Evolutionary conservation across 169 alveolate species (phyloP).

Genomic region (Neospora caninum): DNA sequence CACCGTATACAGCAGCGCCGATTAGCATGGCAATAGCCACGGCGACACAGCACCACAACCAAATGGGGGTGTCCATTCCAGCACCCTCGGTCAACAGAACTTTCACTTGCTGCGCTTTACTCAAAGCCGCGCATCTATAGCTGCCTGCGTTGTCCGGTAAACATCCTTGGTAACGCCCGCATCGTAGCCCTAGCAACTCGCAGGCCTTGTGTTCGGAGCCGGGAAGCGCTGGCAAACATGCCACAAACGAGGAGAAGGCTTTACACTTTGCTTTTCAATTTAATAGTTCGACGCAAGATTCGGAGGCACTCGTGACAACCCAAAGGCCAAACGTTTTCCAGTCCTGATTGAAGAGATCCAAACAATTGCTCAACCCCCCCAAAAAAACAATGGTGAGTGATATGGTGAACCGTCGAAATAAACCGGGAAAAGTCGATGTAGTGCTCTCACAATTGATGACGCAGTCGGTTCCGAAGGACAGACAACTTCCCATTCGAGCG

Average conservation of each 20-base stretch:
- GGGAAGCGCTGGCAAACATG: constrained; percentile 29
- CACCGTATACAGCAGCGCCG: neutral
- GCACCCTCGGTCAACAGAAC: constrained; percentile 45
- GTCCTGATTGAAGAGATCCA: neutral
- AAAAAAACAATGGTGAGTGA: neutral
- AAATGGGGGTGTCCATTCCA: constrained; percentile 51
- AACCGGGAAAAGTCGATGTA: no score
- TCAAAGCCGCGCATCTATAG: constrained; percentile 45
- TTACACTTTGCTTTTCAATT: no score
- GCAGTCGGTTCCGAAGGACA: no score
- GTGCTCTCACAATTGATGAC: no score
- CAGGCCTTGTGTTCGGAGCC: constrained; percentile 57
- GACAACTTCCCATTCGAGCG: no score
- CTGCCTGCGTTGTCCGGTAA: constrained; percentile 39
- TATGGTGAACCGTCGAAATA: neutral
- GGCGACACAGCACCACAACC: constrained; percentile 58
- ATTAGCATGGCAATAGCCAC: neutral
- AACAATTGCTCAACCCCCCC: neutral
- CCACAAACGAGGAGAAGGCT: no score
- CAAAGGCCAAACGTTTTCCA: neutral
- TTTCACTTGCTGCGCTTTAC: constrained; percentile 33
- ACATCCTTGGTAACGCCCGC: constrained; percentile 53
- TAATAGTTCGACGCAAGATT: neutral
- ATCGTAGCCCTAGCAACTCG: constrained; percentile 31
- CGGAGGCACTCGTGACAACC: neutral